Conservation (phyloP, 2,329 filamentous ascomycete species). For the Pseudogymnoascus sp. region DNA sequence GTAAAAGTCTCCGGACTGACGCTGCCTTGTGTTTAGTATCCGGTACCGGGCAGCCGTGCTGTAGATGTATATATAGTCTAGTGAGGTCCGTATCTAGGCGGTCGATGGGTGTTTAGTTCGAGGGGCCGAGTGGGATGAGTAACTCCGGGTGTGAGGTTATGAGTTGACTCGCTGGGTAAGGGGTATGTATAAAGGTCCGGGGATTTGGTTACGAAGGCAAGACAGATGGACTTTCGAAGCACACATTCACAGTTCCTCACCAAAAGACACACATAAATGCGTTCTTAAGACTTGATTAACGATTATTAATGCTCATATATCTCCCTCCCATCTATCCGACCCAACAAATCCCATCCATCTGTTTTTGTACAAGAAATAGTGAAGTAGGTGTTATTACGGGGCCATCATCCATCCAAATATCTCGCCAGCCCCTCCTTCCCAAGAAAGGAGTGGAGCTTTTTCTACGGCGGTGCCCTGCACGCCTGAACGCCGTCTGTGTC, state of each 20-base stretch:
- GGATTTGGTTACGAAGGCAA: not conserved
- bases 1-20: no score
- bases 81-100: not conserved
- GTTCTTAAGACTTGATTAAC: not conserved
- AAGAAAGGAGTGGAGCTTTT: not conserved
- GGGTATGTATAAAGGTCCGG: not conserved
- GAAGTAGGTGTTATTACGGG: not conserved
- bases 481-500: conserved; percentile 5
- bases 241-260: not conserved
- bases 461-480: not conserved
- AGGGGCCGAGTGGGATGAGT: not conserved
- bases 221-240: not conserved
- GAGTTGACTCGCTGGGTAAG: not conserved
- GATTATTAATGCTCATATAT: conserved; percentile 10
- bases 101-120: not conserved
- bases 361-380: conserved; percentile 6
- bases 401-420: not conserved
- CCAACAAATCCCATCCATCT: not conserved
- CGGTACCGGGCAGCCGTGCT: no score
- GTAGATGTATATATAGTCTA: not conserved
- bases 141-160: not conserved
- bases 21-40: no score
- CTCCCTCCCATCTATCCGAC: not conserved
- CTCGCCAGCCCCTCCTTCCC: not conserved
- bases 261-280: not conserved